Conservation (phyloP, 2,329 filamentous ascomycete species). For the Pseudogymnoascus sp. region DNA sequence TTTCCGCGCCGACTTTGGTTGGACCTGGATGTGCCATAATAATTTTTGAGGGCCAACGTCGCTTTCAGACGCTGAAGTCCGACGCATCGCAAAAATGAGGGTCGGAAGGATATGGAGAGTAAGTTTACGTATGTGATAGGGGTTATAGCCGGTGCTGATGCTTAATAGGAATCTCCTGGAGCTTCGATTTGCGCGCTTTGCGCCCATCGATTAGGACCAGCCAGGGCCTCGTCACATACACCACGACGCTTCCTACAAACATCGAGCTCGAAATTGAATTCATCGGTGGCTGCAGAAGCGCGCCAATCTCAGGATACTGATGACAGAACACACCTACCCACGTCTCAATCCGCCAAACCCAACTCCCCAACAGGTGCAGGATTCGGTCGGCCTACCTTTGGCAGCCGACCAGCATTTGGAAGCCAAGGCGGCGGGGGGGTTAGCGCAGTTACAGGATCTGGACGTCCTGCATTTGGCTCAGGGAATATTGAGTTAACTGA, state of each 20-base stretch:
- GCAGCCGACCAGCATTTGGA: constrained; percentile 10
- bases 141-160: neutral
- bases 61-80: neutral
- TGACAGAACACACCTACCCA: neutral
- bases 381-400: constrained; percentile 16
- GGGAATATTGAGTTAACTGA: neutral
- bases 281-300: neutral
- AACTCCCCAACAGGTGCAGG: neutral
- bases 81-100: constrained; percentile 21
- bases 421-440: neutral
- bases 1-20: constrained; percentile 6
- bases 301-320: neutral
- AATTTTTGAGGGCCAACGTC: constrained; percentile 13
- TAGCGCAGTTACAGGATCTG: neutral
- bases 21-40: constrained; percentile 5
- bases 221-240: constrained; percentile 23
- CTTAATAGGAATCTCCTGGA: constrained; percentile 20
- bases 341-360: neutral
- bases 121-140: constrained; percentile 2
- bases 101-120: constrained; percentile 25
- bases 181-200: constrained; percentile 28
- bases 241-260: constrained; percentile 27
- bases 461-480: constrained; percentile 4
- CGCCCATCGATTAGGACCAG: constrained; percentile 24
- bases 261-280: constrained; percentile 14